These are phyloP conservation scores for Alopecurus myosuroides DNA, from an alignment of 176 grass and related monocot genomes.

Conservation along the genomic window DNA sequence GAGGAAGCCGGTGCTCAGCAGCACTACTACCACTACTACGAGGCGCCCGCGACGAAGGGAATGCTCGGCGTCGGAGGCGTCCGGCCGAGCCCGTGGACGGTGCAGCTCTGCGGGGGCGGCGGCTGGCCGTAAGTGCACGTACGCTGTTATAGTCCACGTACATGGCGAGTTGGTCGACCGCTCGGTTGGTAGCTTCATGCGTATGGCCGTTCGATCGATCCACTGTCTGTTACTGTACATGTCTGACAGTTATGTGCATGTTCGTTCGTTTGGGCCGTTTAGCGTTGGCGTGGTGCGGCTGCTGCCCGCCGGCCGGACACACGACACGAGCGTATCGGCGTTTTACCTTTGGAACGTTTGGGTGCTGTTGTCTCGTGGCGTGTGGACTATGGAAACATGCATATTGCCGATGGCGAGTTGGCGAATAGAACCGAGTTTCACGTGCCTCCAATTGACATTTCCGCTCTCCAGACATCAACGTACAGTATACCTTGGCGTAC, in stretches of 20 bases:
- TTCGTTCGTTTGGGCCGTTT: not conserved
- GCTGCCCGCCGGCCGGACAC: not conserved
- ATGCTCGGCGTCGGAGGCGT: conserved; percentile 21
- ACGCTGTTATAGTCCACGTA: not conserved
- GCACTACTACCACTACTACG: not conserved
- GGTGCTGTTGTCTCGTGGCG: not conserved
- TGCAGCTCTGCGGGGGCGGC: conserved; percentile 24
- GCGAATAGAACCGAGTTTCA: conserved; percentile 11
- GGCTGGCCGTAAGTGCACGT: conserved; percentile 4
- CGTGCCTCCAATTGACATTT: not conserved
- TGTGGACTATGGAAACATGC: not conserved
- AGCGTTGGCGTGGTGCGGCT: conserved; percentile 8
- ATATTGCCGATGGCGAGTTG: not conserved
- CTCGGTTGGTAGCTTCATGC: not conserved
- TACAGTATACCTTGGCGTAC: too few species aligned
- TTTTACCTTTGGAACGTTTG: not conserved
- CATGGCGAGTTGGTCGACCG: not conserved
- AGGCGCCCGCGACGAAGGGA: not conserved
- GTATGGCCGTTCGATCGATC: conserved; percentile 1
- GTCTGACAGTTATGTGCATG: not conserved
- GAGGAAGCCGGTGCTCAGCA: not conserved
- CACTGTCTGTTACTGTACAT: conserved; percentile 7
- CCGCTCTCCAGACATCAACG: not conserved
- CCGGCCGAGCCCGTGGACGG: conserved; percentile 24
- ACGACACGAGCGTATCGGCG: not conserved